A percentile compares a stretch with the other conserved stretches of the same genome.
phyloP scores from a whole-genome alignment of 2,329 filamentous ascomycete genomes.

The Penicillium vulpinum region DNA sequence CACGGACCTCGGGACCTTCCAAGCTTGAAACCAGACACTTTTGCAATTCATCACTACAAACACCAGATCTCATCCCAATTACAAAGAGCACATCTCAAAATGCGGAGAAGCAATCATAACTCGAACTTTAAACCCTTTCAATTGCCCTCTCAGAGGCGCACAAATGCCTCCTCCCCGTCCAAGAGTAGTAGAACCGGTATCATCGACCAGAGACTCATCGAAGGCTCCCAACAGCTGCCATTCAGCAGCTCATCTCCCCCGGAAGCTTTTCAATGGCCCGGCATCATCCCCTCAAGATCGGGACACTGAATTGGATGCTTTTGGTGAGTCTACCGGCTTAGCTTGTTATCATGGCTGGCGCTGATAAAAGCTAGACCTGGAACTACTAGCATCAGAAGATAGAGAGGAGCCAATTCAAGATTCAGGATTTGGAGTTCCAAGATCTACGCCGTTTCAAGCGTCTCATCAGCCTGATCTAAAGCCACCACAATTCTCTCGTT shows the following conservation, averaged over 20 bases:
- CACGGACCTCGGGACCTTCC: background rate
- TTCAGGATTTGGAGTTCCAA: background rate
- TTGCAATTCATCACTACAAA: background rate
- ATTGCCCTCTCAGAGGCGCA: constrained; percentile 11
- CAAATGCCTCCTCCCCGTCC: constrained; percentile 8
- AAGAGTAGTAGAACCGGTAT: constrained; percentile 12
- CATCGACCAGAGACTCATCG: constrained; percentile 26
- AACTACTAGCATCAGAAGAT: constrained; percentile 37
- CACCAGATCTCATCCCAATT: background rate
- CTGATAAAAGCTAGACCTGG: constrained; percentile 33
- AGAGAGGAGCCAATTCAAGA: constrained; percentile 5
- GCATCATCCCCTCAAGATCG: constrained; percentile 14
- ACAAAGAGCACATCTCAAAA: constrained; percentile 6
- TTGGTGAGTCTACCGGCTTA: constrained; percentile 42
- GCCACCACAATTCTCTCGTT: constrained; percentile 25
- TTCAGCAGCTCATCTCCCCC: constrained; percentile 2
- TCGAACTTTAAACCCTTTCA: constrained; percentile 9
- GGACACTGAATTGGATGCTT: constrained; percentile 48
- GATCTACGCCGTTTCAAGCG: background rate
- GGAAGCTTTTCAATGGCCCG: background rate
- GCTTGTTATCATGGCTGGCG: background rate
- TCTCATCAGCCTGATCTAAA: background rate
- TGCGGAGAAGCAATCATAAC: constrained; percentile 17
- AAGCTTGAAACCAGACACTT: background rate
- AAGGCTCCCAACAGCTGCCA: constrained; percentile 22